Percentiles rank a stretch among this genome's conserved stretches.
Conservation (phyloP, 2,329 filamentous ascomycete species). For the Hypoxylon rubiginosum region DNA sequence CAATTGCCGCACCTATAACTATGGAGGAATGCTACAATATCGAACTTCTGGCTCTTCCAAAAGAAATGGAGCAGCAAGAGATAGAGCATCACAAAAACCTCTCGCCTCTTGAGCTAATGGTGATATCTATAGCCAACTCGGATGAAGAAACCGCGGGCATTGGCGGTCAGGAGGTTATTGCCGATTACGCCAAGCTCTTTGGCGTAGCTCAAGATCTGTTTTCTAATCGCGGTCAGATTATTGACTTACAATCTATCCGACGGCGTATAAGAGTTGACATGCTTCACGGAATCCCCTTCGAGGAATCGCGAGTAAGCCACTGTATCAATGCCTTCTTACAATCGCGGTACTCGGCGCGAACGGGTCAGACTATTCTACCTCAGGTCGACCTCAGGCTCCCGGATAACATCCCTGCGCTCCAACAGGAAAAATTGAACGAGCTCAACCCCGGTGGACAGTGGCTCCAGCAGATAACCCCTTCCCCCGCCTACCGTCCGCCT, state of each 20-base stretch:
- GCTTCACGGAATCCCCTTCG: neutral
- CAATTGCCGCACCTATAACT: no score
- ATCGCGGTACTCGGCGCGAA: neutral
- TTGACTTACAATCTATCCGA: constrained; percentile 8
- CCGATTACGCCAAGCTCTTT: neutral
- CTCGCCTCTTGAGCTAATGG: neutral
- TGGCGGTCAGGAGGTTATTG: neutral
- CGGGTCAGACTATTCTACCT: no score
- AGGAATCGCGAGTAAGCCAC: neutral
- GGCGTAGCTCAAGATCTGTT: neutral
- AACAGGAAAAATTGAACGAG: no score
- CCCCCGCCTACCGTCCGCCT: neutral
- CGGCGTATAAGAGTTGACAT: constrained; percentile 11
- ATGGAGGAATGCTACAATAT: neutral
- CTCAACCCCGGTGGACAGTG: neutral
- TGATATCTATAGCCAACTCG: neutral
- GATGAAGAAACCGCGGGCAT: neutral
- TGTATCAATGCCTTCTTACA: constrained; percentile 1
- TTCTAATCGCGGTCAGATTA: neutral
- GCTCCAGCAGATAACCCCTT: neutral
- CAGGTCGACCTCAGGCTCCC: no score
- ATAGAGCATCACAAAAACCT: neutral
- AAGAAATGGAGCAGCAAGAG: neutral
- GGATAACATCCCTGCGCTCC: neutral
- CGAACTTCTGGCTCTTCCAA: neutral